Evolutionary conservation across 306 rosid genomes (phyloP).

Genomic region (Malus sieversii): DNA sequence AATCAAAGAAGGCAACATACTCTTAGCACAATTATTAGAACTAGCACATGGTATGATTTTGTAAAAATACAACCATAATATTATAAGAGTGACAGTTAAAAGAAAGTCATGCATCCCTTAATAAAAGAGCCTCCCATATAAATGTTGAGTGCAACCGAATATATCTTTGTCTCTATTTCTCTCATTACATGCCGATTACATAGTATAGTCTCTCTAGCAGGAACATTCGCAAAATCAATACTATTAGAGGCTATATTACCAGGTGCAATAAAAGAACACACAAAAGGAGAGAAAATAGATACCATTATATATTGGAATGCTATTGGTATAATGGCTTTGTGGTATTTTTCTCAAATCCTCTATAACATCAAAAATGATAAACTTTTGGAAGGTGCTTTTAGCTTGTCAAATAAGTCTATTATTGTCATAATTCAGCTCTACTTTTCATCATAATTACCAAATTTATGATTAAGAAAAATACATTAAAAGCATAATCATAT

Average conservation of each 20-base stretch:
- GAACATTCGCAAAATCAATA: background rate
- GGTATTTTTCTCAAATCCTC: slow-evolving; percentile 23
- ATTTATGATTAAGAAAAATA: slow-evolving; percentile 12
- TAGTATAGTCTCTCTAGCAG: no score
- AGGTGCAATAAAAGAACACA: slow-evolving; percentile 20
- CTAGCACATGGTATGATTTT: background rate
- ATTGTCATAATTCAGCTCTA: slow-evolving; percentile 17
- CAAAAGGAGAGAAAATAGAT: background rate
- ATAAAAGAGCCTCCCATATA: background rate
- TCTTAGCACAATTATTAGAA: background rate
- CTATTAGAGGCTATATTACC: background rate
- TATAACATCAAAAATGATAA: slow-evolving; percentile 20
- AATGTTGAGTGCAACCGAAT: no score
- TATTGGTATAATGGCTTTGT: slow-evolving; percentile 22
- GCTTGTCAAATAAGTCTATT: slow-evolving; percentile 2
- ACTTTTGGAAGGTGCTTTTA: slow-evolving; percentile 4
- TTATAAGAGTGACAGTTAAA: background rate
- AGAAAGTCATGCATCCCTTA: background rate
- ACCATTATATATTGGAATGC: slow-evolving; percentile 22
- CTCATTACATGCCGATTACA: no score
- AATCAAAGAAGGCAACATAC: background rate
- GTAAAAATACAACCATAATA: background rate
- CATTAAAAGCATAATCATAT: background rate
- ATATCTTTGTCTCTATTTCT: no score
- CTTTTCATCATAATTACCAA: background rate